These are phyloP conservation scores for Dendrostoma leiphaemia DNA, from an alignment of 2,329 filamentous ascomycete species.

Conservation along the genomic window DNA sequence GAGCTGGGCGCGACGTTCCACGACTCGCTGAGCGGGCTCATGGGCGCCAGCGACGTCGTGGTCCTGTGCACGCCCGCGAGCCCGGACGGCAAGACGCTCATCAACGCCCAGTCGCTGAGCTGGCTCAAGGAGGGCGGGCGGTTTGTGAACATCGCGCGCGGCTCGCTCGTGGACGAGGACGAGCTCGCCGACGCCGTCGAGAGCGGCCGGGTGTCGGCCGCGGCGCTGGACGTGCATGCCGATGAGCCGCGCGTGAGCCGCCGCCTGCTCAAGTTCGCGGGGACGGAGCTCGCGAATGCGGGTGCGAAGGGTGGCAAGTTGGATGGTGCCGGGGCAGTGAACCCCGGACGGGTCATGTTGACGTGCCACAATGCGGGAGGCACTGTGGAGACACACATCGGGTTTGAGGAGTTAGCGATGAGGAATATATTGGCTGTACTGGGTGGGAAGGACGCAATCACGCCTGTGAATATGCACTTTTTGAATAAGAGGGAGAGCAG, in stretches of 20 bases:
- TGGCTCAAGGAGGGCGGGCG: conserved; percentile 54
- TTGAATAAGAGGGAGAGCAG: conserved; percentile 29
- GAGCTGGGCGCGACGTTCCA: conserved; percentile 48
- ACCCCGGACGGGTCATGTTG: conserved; percentile 48
- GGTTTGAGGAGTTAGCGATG: conserved; percentile 66
- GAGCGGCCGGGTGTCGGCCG: conserved; percentile 44
- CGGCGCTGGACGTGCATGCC: conserved; percentile 64
- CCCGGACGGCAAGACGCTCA: conserved; percentile 42
- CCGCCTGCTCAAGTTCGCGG: conserved; percentile 40
- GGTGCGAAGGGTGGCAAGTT: background rate
- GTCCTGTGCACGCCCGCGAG: conserved; percentile 59
- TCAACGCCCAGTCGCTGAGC: conserved; percentile 45
- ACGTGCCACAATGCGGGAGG: conserved; percentile 69
- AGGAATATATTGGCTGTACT: conserved; percentile 63
- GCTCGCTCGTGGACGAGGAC: conserved; percentile 63
- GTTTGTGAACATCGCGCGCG: conserved; percentile 66
- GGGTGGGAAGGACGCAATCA: conserved; percentile 47
- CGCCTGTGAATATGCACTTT: conserved; percentile 62
- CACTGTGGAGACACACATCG: conserved; percentile 63
- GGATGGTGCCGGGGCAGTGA: background rate
- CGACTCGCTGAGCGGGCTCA: conserved; percentile 47
- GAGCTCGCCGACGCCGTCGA: conserved; percentile 60
- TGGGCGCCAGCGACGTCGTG: conserved; percentile 55
- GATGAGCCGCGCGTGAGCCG: conserved; percentile 55
- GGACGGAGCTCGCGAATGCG: conserved; percentile 11